Evolutionary conservation across 768 basidiomycete genomes (phyloP).

Genomic region (Kwoniella sp.): DNA sequence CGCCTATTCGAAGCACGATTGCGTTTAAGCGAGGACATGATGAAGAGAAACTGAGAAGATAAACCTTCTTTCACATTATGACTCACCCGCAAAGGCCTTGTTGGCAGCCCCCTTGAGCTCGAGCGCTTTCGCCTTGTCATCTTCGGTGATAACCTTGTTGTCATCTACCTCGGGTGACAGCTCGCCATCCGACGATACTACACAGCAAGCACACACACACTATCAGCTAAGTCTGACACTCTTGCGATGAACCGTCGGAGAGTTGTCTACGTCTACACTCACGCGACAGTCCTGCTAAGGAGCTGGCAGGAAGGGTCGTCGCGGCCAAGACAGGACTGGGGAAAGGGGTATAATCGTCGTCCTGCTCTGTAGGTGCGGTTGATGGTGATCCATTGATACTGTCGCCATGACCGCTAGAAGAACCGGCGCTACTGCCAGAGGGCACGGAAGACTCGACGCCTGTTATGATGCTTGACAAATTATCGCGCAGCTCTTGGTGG

Average conservation of each 20-base stretch:
- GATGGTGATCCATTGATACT: conserved; percentile 13
- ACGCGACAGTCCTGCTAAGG: conserved; percentile 37
- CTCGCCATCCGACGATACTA: conserved; percentile 49
- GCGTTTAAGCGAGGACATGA: conserved; percentile 63
- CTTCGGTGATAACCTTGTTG: conserved; percentile 63
- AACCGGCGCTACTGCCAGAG: conserved; percentile 1
- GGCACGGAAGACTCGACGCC: conserved; percentile 37
- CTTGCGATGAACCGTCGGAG: too few species aligned
- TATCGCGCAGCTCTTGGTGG: conserved; percentile 19
- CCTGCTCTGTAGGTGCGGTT: conserved; percentile 7
- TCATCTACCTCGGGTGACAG: conserved; percentile 47
- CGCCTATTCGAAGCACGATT: conserved; percentile 44
- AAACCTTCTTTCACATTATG: neutral
- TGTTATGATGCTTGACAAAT: conserved; percentile 34
- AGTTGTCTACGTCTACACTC: too few species aligned
- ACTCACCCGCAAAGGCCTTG: conserved; percentile 67
- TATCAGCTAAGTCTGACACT: neutral
- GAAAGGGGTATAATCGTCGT: conserved; percentile 48
- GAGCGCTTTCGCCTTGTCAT: conserved; percentile 69
- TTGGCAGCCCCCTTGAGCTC: conserved; percentile 84
- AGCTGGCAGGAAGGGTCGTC: conserved; percentile 11
- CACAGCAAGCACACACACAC: neutral
- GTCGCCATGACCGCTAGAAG: neutral
- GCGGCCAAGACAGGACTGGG: conserved; percentile 38
- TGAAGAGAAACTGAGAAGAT: neutral